Evolutionary conservation across 352 stramenopile genomes (phyloP).

Genomic region (Plasmopara muralis): DNA sequence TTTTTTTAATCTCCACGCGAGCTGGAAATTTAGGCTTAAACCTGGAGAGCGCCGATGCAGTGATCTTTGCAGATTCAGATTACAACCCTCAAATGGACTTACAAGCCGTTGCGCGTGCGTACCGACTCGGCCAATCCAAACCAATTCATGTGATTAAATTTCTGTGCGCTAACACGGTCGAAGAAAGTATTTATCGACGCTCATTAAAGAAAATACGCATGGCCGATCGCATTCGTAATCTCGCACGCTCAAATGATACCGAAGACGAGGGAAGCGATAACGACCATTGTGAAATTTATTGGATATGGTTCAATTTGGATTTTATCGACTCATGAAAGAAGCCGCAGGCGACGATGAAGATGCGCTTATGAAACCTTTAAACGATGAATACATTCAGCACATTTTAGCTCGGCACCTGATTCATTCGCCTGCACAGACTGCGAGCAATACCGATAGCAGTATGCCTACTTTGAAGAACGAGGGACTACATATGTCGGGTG

Average conservation of each 20-base stretch:
- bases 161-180: slow-evolving; percentile 61
- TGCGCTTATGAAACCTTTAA: slow-evolving; percentile 38
- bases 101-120: slow-evolving; percentile 63
- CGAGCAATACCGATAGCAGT: slow-evolving; percentile 5
- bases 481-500: slow-evolving; percentile 41
- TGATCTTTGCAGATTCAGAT: slow-evolving; percentile 76
- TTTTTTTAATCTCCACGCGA: slow-evolving; percentile 75
- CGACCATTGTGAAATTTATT: slow-evolving; percentile 42
- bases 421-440: slow-evolving; percentile 2
- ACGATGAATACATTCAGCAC: slow-evolving; percentile 49
- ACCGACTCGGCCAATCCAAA: slow-evolving; percentile 67
- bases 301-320: slow-evolving; percentile 69
- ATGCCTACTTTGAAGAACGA: slow-evolving; percentile 29
- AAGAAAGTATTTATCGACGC: slow-evolving; percentile 75
- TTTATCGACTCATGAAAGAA: slow-evolving; percentile 61
- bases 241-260: slow-evolving; percentile 29
- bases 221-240: slow-evolving; percentile 63
- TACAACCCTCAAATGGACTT: slow-evolving; percentile 74
- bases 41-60: slow-evolving; percentile 72
- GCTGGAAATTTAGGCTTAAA: slow-evolving; percentile 66
- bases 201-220: slow-evolving; percentile 65
- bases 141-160: slow-evolving; percentile 79
- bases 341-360: slow-evolving; percentile 20
- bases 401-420: slow-evolving; percentile 30
- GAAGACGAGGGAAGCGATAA: slow-evolving; percentile 29